These are phyloP conservation scores for Arachnomyces sp. DNA, from an alignment of 2,329 filamentous ascomycete species.

Conservation along the genomic window DNA sequence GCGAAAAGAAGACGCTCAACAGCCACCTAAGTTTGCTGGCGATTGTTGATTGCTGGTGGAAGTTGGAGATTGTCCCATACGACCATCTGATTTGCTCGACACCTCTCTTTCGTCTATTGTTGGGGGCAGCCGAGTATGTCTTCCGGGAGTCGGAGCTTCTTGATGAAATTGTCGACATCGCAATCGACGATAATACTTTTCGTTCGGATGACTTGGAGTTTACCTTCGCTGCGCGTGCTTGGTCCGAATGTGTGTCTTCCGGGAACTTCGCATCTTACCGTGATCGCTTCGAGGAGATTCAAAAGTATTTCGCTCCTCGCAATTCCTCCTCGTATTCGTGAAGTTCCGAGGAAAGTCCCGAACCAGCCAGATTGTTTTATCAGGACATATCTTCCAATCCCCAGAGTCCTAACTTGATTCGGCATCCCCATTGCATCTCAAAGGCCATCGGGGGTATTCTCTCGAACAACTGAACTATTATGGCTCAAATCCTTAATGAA, in stretches of 20 bases:
- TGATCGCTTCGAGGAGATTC: no score
- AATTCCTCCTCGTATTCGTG: no score
- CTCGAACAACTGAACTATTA: no score
- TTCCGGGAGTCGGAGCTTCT: constrained; percentile 76
- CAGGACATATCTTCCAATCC: no score
- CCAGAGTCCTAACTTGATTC: no score
- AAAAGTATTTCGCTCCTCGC: no score
- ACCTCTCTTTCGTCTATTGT: constrained; percentile 88
- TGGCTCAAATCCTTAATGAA: no score
- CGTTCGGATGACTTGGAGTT: constrained; percentile 95
- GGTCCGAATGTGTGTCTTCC: constrained; percentile 86
- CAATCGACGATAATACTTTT: constrained; percentile 82
- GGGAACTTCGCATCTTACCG: constrained; percentile 90
- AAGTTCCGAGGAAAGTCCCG: no score
- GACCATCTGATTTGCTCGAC: constrained; percentile 99
- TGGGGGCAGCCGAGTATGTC: constrained; percentile 93
- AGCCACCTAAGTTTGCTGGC: constrained; percentile 89
- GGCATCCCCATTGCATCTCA: no score
- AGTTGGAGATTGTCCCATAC: constrained; percentile 86
- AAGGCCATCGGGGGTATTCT: no score
- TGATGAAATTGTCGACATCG: constrained; percentile 75
- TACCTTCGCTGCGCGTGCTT: constrained; percentile 89
- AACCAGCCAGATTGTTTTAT: no score
- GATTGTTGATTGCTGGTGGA: constrained; percentile 98
- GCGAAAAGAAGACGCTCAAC: constrained; percentile 66